Conservation (phyloP, 352 stramenopile species). For the Pythium scleroteichum region DNA sequence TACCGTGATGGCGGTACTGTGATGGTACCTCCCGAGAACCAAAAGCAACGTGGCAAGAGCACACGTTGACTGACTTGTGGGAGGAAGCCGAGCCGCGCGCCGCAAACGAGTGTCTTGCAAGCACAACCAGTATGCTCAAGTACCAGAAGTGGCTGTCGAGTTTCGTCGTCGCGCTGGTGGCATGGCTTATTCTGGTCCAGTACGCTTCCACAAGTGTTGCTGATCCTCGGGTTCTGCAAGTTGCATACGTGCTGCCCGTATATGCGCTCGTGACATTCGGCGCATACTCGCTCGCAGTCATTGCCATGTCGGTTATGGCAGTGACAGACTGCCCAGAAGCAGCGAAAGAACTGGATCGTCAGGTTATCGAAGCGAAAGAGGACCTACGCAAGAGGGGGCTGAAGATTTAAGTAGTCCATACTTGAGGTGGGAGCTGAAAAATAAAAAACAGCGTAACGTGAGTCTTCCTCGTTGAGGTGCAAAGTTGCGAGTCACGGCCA, state of each 20-base stretch:
- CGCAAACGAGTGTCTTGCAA: neutral
- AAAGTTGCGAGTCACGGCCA: no score
- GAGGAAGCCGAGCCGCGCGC: neutral
- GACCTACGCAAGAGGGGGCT: constrained; percentile 64
- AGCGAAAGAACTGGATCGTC: constrained; percentile 64
- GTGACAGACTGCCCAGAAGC: constrained; percentile 70
- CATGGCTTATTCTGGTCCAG: constrained; percentile 57
- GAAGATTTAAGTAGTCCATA: constrained; percentile 29
- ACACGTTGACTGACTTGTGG: neutral
- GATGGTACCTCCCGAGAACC: constrained; percentile 18
- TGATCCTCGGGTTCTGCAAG: constrained; percentile 45
- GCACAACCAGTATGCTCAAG: constrained; percentile 54
- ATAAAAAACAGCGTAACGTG: no score
- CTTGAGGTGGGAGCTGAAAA: no score
- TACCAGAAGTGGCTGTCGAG: constrained; percentile 73
- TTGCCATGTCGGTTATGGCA: constrained; percentile 68
- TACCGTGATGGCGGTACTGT: constrained; percentile 2
- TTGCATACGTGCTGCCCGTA: constrained; percentile 62
- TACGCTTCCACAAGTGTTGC: constrained; percentile 34
- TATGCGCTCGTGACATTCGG: constrained; percentile 72
- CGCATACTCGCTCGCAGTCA: constrained; percentile 67
- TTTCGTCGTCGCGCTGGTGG: constrained; percentile 44
- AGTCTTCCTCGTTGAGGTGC: no score
- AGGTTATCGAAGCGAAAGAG: constrained; percentile 65
- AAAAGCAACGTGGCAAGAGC: constrained; percentile 25